These are phyloP conservation scores for Irpex rosettiformis DNA, from an alignment of 1,284 basidiomycete species.

Conservation along the genomic window DNA sequence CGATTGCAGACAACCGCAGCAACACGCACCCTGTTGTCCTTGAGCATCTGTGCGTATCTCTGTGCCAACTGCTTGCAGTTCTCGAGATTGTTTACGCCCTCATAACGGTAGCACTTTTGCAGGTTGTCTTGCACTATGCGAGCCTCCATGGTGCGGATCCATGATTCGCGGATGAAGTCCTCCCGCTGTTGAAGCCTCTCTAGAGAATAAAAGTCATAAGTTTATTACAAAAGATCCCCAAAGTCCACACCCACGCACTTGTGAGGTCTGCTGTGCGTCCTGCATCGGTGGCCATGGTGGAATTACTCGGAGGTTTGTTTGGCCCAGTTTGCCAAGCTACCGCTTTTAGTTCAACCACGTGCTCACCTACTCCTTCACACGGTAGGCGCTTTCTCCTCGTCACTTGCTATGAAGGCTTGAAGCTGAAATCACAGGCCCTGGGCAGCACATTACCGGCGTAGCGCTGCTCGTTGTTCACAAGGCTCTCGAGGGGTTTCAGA, in stretches of 20 bases:
- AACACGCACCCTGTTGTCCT: slow-evolving; percentile 78
- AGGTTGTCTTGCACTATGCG: slow-evolving; percentile 89
- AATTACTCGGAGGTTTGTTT: slow-evolving; percentile 9
- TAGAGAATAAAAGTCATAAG: slow-evolving; percentile 23
- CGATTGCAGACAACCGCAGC: background rate
- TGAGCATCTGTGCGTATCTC: slow-evolving; percentile 80
- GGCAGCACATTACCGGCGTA: background rate
- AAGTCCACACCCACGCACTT: slow-evolving; percentile 30
- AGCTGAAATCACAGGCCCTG: background rate
- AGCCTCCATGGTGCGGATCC: slow-evolving; percentile 94
- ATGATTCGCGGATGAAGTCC: slow-evolving; percentile 83
- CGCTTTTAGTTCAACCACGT: slow-evolving; percentile 3
- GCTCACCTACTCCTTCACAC: background rate
- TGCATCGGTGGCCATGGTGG: slow-evolving; percentile 36
- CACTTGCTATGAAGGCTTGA: background rate
- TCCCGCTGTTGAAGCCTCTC: slow-evolving; percentile 71
- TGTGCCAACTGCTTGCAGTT: slow-evolving; percentile 87
- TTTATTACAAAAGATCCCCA: background rate
- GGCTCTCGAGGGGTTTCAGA: background rate
- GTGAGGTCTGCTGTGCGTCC: slow-evolving; percentile 44
- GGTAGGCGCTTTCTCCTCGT: background rate
- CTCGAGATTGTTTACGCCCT: slow-evolving; percentile 91
- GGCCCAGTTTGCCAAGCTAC: slow-evolving; percentile 11
- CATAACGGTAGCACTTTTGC: slow-evolving; percentile 86
- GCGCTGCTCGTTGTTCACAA: background rate